Conservation (phyloP, 768 basidiomycete species). For the Auricularia sp. region DNA sequence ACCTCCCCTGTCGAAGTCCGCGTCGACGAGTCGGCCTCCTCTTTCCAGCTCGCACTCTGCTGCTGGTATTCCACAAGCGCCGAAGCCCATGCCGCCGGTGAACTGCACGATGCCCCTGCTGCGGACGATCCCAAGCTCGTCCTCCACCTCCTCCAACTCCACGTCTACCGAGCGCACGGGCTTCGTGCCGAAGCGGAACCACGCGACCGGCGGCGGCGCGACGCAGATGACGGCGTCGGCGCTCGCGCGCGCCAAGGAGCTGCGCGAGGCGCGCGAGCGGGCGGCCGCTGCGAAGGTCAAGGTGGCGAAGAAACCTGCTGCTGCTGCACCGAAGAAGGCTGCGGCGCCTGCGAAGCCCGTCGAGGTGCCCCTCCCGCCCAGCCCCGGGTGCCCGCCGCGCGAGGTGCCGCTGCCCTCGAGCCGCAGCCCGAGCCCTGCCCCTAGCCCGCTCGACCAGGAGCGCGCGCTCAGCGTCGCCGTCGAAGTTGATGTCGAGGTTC, state of each 20-base stretch:
- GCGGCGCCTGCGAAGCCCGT: background rate
- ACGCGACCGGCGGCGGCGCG: background rate
- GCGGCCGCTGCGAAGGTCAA: background rate
- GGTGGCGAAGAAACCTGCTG: background rate
- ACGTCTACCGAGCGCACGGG: background rate
- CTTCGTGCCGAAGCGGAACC: background rate
- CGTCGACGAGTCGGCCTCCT: background rate
- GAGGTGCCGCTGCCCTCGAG: background rate
- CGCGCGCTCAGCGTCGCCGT: no score
- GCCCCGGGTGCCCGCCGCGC: background rate
- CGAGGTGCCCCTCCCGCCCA: background rate
- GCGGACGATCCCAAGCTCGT: background rate
- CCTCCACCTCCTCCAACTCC: background rate
- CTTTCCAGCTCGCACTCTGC: background rate
- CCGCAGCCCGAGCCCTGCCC: no score
- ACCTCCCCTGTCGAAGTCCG: background rate
- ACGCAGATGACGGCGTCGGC: background rate
- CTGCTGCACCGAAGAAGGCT: background rate
- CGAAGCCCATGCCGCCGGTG: no score
- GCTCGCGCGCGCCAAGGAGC: background rate
- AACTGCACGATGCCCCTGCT: background rate
- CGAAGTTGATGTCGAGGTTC: no score
- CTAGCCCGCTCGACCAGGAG: no score
- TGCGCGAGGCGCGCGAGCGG: background rate
- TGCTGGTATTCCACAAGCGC: background rate